Percentiles rank a stretch among this genome's conserved stretches.
Conservation (phyloP, 1,284 basidiomycete species). For the Papiliotrema fonsecae region DNA sequence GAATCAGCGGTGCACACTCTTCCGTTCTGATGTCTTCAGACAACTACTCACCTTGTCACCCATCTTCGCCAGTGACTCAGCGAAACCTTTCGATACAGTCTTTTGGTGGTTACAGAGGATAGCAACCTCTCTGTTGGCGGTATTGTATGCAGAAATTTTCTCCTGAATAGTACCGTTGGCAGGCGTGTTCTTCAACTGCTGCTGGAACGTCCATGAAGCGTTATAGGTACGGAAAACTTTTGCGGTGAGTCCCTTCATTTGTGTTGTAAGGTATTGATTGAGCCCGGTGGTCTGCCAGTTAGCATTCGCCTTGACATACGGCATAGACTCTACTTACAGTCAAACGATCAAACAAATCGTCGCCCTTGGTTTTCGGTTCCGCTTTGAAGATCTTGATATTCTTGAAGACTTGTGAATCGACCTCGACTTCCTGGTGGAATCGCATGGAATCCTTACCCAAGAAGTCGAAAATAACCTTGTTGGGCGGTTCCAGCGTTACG, state of each 20-base stretch:
- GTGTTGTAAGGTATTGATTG: constrained; percentile 83
- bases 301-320: background rate
- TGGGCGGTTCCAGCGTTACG: constrained; percentile 80
- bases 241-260: constrained; percentile 94
- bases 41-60: constrained; percentile 64
- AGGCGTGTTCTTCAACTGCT: constrained; percentile 73
- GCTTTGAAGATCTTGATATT: constrained; percentile 85
- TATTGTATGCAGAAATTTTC: constrained; percentile 91
- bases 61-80: constrained; percentile 87
- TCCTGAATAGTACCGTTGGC: constrained; percentile 73
- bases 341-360: constrained; percentile 90
- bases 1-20: no score
- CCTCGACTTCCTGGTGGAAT: constrained; percentile 83
- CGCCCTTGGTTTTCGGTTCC: constrained; percentile 78
- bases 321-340: constrained; percentile 56
- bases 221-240: constrained; percentile 99
- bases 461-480: constrained; percentile 85
- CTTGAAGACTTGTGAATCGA: constrained; percentile 84
- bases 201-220: constrained; percentile 88
- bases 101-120: constrained; percentile 98
- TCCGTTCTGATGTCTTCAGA: no score
- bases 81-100: constrained; percentile 82
- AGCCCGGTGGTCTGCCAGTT: constrained; percentile 65
- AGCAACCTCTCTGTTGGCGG: constrained; percentile 90
- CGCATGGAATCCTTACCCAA: constrained; percentile 96